Evolutionary conservation across 176 grass and related monocot species (phyloP), one percentile per base, ranked within the genome.

Genomic region (Poa pratensis): DNA sequence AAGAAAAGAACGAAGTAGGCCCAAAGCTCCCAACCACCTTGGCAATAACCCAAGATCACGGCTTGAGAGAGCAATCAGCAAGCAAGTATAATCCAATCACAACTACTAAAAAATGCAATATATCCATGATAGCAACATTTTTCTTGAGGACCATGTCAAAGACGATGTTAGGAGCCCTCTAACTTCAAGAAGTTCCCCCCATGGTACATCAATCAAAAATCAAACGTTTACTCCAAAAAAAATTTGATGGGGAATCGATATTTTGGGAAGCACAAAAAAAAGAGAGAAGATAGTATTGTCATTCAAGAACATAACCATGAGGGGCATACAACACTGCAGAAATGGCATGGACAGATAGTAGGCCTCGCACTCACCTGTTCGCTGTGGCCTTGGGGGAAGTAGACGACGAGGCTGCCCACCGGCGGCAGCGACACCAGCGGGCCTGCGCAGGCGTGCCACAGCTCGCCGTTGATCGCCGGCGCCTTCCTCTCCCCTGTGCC

Each of bases 361-460:
- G 57, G 24, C 40, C 48, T 50, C 28, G 1, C 23, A 1, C 69
- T 83, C 71, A 99, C 93, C 97, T 99, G 97, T 84, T 99, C 97
- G 81, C 97, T 99, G 81, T 99, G 97, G 37, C 97, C 97, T 58
- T 99, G 97, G 13, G 97, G 94, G 84, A 96, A 99, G 90, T 99
- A 99, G 90, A 99, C 94, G 79, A 99, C 94, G 85, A 99, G 94
- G 79, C 97, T 99, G 57, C 97, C 91, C 51, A 99, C 96, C 86
- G 97, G 97, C 43, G 97, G 97, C 84, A 99, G 78, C 40, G 81
- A 89, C 79, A 96, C 94, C 42, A 99, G 94, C 48, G 94, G 97
- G 24, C 97, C 97, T 53, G 94, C 97, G 89, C 97, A 99, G 49
- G 97, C 97, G 85, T 94, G 87, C 97, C 97, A 99, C 59, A 99